Percentiles rank a stretch among this genome's conserved stretches.
Evolutionary conservation across 2,329 filamentous ascomycete genomes (phyloP).

Genomic region (Fusarium sp.): DNA sequence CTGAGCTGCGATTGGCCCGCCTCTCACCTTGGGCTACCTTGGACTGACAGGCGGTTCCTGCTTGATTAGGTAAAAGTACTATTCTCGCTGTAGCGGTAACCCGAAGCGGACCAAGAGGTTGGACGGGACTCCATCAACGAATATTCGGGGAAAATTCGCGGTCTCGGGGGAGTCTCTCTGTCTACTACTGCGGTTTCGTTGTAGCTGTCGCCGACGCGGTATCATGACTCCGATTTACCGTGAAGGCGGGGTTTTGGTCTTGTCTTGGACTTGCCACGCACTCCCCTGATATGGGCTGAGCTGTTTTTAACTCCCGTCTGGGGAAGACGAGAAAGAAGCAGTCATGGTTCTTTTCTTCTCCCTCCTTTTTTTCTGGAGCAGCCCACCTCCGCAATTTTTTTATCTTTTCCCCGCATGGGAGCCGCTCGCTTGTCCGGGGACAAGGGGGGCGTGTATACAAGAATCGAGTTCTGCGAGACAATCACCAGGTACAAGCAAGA

Average conservation of each 20-base stretch:
- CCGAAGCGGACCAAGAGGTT: slow-evolving; percentile 8
- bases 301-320: slow-evolving; percentile 20
- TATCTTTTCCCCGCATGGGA: slow-evolving; percentile 40
- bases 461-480: background rate
- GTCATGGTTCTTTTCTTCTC: slow-evolving; percentile 5
- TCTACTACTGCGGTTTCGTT: slow-evolving; percentile 8
- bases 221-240: slow-evolving; percentile 34
- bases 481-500: slow-evolving; percentile 2
- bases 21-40: slow-evolving; percentile 27
- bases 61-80: slow-evolving; percentile 39
- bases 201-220: slow-evolving; percentile 28
- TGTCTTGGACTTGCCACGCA: slow-evolving; percentile 1
- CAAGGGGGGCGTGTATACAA: slow-evolving; percentile 29
- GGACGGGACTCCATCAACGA: background rate
- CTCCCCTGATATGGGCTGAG: background rate
- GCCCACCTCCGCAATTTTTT: slow-evolving; percentile 42
- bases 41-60: slow-evolving; percentile 22
- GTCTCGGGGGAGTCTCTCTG: slow-evolving; percentile 23
- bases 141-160: slow-evolving; percentile 36
- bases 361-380: slow-evolving; percentile 15
- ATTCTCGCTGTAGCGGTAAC: slow-evolving; percentile 17
- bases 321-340: slow-evolving; percentile 22
- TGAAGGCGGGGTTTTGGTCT: slow-evolving; percentile 10
- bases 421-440: slow-evolving; percentile 38
- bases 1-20: slow-evolving; percentile 31